These are phyloP conservation scores for Fusarium ambrosium DNA, from an alignment of 2,329 filamentous ascomycete species.

Conservation along the genomic window DNA sequence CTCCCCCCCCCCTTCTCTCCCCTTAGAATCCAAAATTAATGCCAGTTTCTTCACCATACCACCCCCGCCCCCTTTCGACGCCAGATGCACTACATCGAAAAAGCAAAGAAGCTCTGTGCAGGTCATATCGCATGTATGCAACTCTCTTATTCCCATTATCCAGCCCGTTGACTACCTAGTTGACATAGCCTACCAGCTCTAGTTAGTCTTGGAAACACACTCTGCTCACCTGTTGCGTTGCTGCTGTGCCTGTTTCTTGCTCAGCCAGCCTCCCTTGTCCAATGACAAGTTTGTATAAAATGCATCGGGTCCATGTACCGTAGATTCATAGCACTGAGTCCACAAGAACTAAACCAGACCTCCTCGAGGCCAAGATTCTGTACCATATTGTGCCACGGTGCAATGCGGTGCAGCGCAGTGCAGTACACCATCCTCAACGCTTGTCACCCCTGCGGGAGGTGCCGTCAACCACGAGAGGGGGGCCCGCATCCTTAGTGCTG, in stretches of 20 bases:
- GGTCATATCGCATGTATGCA: not conserved
- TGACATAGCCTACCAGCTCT: conserved; percentile 12
- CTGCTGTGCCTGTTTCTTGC: not conserved
- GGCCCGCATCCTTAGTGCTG: conserved; percentile 19
- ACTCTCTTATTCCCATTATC: not conserved
- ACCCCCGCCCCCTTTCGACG: not conserved
- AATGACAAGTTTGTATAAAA: not conserved
- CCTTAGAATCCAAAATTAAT: not conserved
- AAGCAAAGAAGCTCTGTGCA: not conserved
- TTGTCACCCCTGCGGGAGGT: conserved; percentile 21
- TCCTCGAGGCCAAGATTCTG: not conserved
- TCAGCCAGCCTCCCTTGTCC: not conserved
- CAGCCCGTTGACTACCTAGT: not conserved
- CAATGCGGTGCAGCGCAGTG: not conserved
- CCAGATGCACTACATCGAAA: not conserved
- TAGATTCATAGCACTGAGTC: not conserved
- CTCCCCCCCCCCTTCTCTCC: not conserved
- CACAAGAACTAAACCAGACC: not conserved
- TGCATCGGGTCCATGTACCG: not conserved
- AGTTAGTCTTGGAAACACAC: conserved; percentile 1
- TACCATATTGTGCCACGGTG: not conserved
- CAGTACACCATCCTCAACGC: conserved; percentile 10
- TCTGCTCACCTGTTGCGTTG: not conserved
- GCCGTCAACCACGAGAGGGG: conserved; percentile 37
- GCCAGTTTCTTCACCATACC: not conserved